Evolutionary conservation across 768 basidiomycete genomes (phyloP).

Genomic region (Boletus sp.): DNA sequence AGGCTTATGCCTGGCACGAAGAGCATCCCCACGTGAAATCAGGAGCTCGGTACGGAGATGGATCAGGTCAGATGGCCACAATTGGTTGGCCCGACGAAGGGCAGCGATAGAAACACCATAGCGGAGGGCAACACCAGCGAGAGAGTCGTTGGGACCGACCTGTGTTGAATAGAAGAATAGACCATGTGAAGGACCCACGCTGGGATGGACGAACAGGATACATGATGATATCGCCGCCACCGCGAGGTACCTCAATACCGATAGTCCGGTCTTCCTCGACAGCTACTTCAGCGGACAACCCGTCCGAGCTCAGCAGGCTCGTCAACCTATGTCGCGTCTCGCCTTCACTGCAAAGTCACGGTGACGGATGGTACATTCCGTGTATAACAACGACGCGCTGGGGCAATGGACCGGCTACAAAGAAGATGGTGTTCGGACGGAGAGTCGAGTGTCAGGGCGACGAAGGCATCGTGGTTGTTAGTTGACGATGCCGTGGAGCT

Average conservation of each 20-base stretch:
- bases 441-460: not conserved
- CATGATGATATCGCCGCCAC: not conserved
- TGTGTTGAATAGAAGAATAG: conserved; percentile 25
- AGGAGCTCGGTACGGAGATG: conserved; percentile 81
- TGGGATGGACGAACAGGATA: conserved; percentile 19
- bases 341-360: not conserved
- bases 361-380: not conserved
- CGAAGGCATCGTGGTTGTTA: not conserved
- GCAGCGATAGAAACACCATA: conserved; percentile 84
- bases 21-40: conserved; percentile 48
- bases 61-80: conserved; percentile 92
- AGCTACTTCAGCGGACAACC: not conserved
- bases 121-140: conserved; percentile 83
- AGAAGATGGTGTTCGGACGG: conserved; percentile 17
- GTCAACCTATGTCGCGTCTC: conserved; percentile 6
- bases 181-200: not conserved
- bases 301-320: not conserved
- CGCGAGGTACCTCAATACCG: not conserved
- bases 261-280: not conserved
- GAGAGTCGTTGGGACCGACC: conserved; percentile 73
- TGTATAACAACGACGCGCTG: not conserved
- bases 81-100: conserved; percentile 82
- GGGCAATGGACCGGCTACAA: conserved; percentile 8
- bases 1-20: conserved; percentile 3
- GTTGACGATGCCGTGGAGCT: not conserved